Base-by-base conservation (phyloP, 176 grass and related monocot species). In the Musa beccarii region DNA sequence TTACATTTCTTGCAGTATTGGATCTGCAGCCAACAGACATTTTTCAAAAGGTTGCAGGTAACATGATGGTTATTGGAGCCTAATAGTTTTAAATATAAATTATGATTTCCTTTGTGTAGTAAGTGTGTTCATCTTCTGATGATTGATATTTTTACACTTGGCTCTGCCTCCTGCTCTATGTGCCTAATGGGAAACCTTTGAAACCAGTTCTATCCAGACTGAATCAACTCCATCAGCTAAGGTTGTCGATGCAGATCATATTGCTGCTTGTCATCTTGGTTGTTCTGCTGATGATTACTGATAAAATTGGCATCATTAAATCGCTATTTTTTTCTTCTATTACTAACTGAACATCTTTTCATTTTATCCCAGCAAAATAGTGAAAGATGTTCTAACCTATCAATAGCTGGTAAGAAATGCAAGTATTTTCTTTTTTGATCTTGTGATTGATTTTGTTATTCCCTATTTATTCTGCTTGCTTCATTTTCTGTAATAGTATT, bases 11-110 rank as follows among this genome's bases (percentile, higher is more conserved):
- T 84, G 49, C 79, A 99, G 96, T 75, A 21, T 79, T 99, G 91
- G 96, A 89, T 99, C 81, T 84, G 79, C 73, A 84, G 83, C 75
- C 84, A 99, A 72, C 85, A 92, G 84, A 84, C 83, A 21, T 74
- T 99, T 88, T 84, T 86, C 89, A 54, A 91, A 92, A 80, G 74
- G 76, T 75, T 99, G 89, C 91, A 99, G 88, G 91, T 95, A 85
- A 84, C 53, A 57, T 57, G 51, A 55, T 55, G 10, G 52, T 29
- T 20, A 20, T 28, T 28, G 26, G 11, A 2, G 12, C 7, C 25
- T 74, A 19, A 11, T 74, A 34, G 53, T 74, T 2, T 57, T 11
- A 26, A 68, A 71, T 59, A 79, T 73, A 77, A 75, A n/a, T 24
- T 71, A 66, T 25, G 69, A 72, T 86, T 75, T 78, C 57, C 80